phyloP scores from a whole-genome alignment of 805 yeast genomes.

The Kodamaea jinghongensis region DNA sequence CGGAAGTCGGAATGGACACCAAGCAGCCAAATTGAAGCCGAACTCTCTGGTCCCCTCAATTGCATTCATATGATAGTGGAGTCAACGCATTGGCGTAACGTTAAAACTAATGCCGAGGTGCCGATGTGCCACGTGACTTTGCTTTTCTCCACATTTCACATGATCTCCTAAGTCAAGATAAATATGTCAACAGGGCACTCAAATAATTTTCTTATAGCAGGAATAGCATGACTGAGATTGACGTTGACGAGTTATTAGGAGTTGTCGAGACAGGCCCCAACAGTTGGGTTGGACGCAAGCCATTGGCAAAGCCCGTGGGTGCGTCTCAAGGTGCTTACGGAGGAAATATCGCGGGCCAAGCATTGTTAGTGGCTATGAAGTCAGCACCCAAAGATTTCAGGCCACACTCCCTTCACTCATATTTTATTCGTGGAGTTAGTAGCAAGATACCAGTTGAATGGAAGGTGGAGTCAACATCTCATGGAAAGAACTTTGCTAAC shows the following conservation, averaged over 20 bases:
- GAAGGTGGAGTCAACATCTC: conserved; percentile 31
- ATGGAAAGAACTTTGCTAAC: conserved; percentile 37
- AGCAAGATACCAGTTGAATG: conserved; percentile 21
- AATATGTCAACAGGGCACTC: conserved; percentile 1
- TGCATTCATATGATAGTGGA: too few relatives aligned
- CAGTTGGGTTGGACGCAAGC: conserved; percentile 21
- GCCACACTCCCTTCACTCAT: conserved; percentile 38
- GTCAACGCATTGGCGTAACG: too few relatives aligned
- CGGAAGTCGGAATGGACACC: too few relatives aligned
- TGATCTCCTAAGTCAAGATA: conserved; percentile 1
- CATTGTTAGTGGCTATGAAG: conserved; percentile 30
- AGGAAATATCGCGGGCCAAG: conserved; percentile 36
- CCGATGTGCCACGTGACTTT: not conserved
- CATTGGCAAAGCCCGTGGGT: conserved; percentile 29
- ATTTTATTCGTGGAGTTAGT: conserved; percentile 22
- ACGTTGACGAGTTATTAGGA: conserved; percentile 15
- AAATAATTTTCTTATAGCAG: not conserved
- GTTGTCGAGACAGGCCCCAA: conserved; percentile 16
- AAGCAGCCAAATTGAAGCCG: too few relatives aligned
- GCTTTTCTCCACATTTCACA: conserved; percentile 4
- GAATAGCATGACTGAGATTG: conserved; percentile 3
- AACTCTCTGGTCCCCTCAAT: too few relatives aligned
- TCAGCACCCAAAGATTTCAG: conserved; percentile 27
- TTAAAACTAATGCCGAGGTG: too few relatives aligned
- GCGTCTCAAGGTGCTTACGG: conserved; percentile 30